A percentile compares a stretch with the other conserved stretches of the same genome.
phyloP scores from a whole-genome alignment of 164 flowering plant species.

The Stephania japonica region DNA sequence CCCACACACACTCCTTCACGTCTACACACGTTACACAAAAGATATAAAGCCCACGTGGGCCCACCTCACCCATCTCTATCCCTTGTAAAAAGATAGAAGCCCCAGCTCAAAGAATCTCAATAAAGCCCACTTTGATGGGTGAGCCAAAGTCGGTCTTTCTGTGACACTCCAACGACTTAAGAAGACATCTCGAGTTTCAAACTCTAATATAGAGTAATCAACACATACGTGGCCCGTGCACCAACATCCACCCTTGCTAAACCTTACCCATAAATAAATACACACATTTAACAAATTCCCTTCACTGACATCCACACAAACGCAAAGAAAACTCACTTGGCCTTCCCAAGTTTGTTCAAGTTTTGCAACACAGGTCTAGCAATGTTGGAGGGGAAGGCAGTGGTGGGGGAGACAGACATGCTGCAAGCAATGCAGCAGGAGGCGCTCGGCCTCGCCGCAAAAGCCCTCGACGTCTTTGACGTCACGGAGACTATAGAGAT shows the following conservation, averaged over 20 bases:
- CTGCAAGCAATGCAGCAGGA: slow-evolving; percentile 29
- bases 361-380: not conserved
- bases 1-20: not conserved
- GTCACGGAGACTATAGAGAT: slow-evolving; percentile 26
- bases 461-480: slow-evolving; percentile 28
- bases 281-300: not conserved
- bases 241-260: not conserved
- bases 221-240: not conserved
- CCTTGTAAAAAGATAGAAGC: not conserved
- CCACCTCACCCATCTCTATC: not conserved
- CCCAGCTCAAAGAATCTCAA: not conserved
- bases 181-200: too few relatives aligned
- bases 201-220: too few relatives aligned
- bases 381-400: slow-evolving; percentile 34
- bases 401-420: slow-evolving; percentile 34
- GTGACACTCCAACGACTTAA: too few relatives aligned
- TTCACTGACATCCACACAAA: not conserved
- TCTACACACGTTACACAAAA: not conserved
- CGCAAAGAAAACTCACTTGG: not conserved
- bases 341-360: not conserved
- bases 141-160: not conserved
- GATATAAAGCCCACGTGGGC: not conserved
- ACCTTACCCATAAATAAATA: not conserved
- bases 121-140: not conserved
- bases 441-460: slow-evolving; percentile 25